Conservation (phyloP, 495 filamentous ascomycete genomes). For the Evernia prunastri region DNA sequence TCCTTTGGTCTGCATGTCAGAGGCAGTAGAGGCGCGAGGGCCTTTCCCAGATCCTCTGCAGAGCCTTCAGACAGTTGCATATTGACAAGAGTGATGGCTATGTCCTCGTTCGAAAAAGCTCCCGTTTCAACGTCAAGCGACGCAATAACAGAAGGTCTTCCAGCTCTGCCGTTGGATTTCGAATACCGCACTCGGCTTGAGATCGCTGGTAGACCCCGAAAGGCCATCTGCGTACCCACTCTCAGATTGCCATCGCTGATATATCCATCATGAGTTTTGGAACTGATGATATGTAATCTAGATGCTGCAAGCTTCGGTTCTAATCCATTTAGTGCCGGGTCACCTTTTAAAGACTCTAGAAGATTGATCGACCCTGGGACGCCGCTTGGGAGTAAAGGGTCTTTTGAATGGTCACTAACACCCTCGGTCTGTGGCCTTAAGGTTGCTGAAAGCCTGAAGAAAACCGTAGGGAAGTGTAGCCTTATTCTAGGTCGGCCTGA, state of each 20-base stretch:
- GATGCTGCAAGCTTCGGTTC: slow-evolving; percentile 72
- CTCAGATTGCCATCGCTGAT: slow-evolving; percentile 58
- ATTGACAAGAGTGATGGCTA: slow-evolving; percentile 60
- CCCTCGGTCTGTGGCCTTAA: slow-evolving; percentile 52
- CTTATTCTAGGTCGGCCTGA: slow-evolving; percentile 64
- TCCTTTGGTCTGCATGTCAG: slow-evolving; percentile 70
- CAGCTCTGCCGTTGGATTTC: slow-evolving; percentile 56
- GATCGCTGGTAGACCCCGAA: slow-evolving; percentile 73
- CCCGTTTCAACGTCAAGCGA: slow-evolving; percentile 85
- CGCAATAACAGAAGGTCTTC: slow-evolving; percentile 64
- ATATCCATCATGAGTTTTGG: slow-evolving; percentile 46
- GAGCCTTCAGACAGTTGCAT: slow-evolving; percentile 59
- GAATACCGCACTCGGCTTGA: slow-evolving; percentile 80
- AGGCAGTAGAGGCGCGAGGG: slow-evolving; percentile 53
- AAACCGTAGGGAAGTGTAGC: slow-evolving; percentile 67
- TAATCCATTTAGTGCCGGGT: slow-evolving; percentile 58
- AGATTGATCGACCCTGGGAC: slow-evolving; percentile 74
- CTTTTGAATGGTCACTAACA: slow-evolving; percentile 42
- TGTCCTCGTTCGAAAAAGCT: slow-evolving; percentile 67
- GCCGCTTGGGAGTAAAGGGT: slow-evolving; percentile 72
- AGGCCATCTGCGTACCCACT: slow-evolving; percentile 51
- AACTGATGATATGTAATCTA: slow-evolving; percentile 66
- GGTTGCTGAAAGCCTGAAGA: slow-evolving; percentile 69
- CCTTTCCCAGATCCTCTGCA: slow-evolving; percentile 59
- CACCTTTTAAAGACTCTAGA: slow-evolving; percentile 66